Percentiles rank a stretch among this genome's conserved stretches.
phyloP scores from a whole-genome alignment of 805 yeast genomes.

The Kluyveromyces wickerhamii region DNA sequence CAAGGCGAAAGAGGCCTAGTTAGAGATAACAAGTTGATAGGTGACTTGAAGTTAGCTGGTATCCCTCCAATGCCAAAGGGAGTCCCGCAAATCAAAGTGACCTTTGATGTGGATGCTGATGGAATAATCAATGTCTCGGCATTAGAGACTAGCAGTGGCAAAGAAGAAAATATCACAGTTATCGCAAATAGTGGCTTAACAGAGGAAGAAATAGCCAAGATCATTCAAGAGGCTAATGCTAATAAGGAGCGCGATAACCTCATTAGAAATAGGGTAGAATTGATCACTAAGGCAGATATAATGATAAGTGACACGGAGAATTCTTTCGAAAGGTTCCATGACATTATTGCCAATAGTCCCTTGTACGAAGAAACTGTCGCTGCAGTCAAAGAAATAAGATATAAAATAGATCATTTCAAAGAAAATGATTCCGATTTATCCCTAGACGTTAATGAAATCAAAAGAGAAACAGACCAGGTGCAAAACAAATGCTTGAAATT shows the following conservation, averaged over 20 bases:
- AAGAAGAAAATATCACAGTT: constrained; percentile 57
- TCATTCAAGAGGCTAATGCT: constrained; percentile 59
- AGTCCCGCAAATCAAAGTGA: constrained; percentile 67
- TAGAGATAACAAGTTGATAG: constrained; percentile 68
- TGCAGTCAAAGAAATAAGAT: constrained; percentile 41
- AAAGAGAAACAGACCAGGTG: constrained; percentile 59
- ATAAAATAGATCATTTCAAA: constrained; percentile 44
- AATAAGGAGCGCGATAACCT: constrained; percentile 54
- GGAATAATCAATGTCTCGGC: constrained; percentile 80
- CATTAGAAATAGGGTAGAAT: constrained; percentile 53
- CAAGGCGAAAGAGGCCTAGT: constrained; percentile 81
- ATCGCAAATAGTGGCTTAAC: constrained; percentile 64
- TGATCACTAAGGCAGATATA: constrained; percentile 67
- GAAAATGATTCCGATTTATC: constrained; percentile 40
- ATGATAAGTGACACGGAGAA: constrained; percentile 79
- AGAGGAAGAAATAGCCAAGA: constrained; percentile 55
- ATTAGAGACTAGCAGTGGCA: constrained; percentile 67
- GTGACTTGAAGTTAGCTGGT: constrained; percentile 62
- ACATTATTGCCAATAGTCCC: constrained; percentile 38
- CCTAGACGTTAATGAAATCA: constrained; percentile 45
- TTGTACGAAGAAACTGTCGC: constrained; percentile 35
- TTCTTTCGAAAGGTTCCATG: constrained; percentile 59
- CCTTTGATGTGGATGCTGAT: constrained; percentile 75
- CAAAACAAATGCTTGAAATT: constrained; percentile 64
- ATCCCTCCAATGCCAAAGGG: constrained; percentile 77